A percentile compares a stretch with the other conserved stretches of the same genome.
Conservation (phyloP, 192 early-diverging fungal genomes). For the Gigaspora rosea region DNA sequence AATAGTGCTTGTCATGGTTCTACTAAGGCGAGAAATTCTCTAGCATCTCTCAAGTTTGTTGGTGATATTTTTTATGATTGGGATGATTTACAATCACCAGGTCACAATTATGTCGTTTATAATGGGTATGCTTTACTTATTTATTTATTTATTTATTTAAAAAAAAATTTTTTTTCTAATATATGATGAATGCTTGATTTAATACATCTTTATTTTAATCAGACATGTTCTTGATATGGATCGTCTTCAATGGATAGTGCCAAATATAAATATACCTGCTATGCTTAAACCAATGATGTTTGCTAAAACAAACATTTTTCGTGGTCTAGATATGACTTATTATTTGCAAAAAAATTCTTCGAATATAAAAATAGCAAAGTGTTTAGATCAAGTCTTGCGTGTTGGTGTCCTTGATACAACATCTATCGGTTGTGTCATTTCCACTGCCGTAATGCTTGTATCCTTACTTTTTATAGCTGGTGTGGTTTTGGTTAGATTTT, state of each 20-base stretch:
- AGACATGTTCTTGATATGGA: conserved; percentile 71
- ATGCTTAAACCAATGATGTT: conserved; percentile 37
- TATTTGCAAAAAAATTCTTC: conserved; percentile 27
- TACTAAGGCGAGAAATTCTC: conserved; percentile 39
- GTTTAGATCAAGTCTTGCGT: conserved; percentile 70
- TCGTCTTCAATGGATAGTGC: conserved; percentile 59
- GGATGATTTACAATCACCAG: conserved; percentile 57
- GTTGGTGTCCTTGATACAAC: conserved; percentile 77
- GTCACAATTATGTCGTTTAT: conserved; percentile 66
- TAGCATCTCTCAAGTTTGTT: conserved; percentile 48
- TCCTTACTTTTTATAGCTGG: conserved; percentile 71
- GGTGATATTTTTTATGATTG: conserved; percentile 70
- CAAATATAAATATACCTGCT: conserved; percentile 34
- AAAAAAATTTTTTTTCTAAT: not conserved
- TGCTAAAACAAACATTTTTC: conserved; percentile 32
- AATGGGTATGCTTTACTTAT: conserved; percentile 54
- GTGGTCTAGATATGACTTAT: conserved; percentile 51
- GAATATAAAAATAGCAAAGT: conserved; percentile 53
- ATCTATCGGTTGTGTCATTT: conserved; percentile 78
- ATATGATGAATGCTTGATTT: not conserved
- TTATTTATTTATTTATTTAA: conserved; percentile 3
- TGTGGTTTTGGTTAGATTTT: conserved; percentile 70
- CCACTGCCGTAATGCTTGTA: conserved; percentile 74
- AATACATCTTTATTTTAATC: conserved; percentile 4
- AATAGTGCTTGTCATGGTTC: conserved; percentile 62